These are phyloP conservation scores for Dendrobium catenatum DNA, from an alignment of 106 monocot genomes.

Conservation along the genomic window DNA sequence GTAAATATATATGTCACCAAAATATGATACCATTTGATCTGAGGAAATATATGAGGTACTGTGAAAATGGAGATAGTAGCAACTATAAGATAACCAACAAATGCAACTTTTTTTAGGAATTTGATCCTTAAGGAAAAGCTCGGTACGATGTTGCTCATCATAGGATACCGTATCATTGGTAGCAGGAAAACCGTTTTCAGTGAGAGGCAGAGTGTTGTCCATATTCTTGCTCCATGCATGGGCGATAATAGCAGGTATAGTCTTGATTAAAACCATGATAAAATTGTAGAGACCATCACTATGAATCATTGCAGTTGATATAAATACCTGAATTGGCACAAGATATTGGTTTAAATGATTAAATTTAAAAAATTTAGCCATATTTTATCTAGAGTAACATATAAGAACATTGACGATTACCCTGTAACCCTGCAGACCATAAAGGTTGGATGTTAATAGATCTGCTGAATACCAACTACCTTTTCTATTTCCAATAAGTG, in stretches of 20 bases:
- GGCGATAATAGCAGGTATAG: slow-evolving; percentile 14
- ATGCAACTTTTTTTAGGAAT: slow-evolving; percentile 23
- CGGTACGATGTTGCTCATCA: slow-evolving; percentile 23
- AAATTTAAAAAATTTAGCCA: background rate
- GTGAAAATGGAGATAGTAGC: slow-evolving; percentile 25
- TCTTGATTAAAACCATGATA: slow-evolving; percentile 47
- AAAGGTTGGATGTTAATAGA: slow-evolving; percentile 22
- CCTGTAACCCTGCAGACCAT: slow-evolving; percentile 70
- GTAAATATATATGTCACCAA: slow-evolving; percentile 33
- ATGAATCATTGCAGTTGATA: slow-evolving; percentile 68
- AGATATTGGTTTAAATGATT: too few relatives aligned
- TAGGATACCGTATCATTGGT: slow-evolving; percentile 6
- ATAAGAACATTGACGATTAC: background rate
- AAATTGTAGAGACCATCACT: slow-evolving; percentile 93
- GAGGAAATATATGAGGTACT: slow-evolving; percentile 29
- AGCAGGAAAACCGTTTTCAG: slow-evolving; percentile 5
- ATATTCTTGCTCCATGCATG: slow-evolving; percentile 13
- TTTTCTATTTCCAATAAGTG: slow-evolving; percentile 45
- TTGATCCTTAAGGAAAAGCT: slow-evolving; percentile 40
- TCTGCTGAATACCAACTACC: slow-evolving; percentile 64
- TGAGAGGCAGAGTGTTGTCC: slow-evolving; percentile 22
- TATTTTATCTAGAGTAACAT: too few relatives aligned
- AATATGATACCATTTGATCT: slow-evolving; percentile 46
- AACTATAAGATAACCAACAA: slow-evolving; percentile 20
- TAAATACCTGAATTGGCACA: slow-evolving; percentile 48